Percentiles rank a stretch among this genome's conserved stretches.
phyloP scores from a whole-genome alignment of 345 rosid genomes.

The Eucalyptus pauciflora region DNA sequence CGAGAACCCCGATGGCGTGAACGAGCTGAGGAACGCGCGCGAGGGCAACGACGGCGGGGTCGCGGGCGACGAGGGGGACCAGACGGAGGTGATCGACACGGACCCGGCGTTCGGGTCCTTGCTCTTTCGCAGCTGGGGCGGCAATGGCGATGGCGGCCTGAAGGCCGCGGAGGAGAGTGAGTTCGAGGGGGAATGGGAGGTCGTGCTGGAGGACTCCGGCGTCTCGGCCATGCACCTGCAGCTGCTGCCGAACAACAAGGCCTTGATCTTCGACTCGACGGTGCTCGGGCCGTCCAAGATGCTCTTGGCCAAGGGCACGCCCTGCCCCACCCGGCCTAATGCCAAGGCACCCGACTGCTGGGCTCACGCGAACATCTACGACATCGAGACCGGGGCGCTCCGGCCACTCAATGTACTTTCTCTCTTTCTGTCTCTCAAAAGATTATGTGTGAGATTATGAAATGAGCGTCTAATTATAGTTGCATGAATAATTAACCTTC shows the following conservation, averaged over 20 bases:
- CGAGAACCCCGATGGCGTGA: background rate
- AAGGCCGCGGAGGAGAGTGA: background rate
- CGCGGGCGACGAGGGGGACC: background rate
- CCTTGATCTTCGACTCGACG: slow-evolving; percentile 66
- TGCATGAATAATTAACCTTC: background rate
- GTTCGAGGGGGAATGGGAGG: slow-evolving; percentile 48
- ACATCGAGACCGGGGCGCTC: slow-evolving; percentile 21
- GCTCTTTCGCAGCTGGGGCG: background rate
- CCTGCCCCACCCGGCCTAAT: slow-evolving; percentile 20
- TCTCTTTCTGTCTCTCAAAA: background rate
- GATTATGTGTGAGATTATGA: background rate
- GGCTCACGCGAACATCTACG: slow-evolving; percentile 54
- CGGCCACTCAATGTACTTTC: slow-evolving; percentile 38
- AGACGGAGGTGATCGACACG: background rate
- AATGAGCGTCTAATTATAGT: background rate
- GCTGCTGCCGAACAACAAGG: slow-evolving; percentile 56
- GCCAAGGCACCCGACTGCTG: slow-evolving; percentile 36
- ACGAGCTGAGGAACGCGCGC: background rate
- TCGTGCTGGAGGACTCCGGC: slow-evolving; percentile 45
- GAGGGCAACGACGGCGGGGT: background rate
- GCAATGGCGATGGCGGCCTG: background rate
- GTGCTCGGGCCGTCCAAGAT: slow-evolving; percentile 44
- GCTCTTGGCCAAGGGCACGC: slow-evolving; percentile 4
- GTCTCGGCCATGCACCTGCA: slow-evolving; percentile 82
- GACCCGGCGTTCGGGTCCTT: background rate